Percentiles rank a stretch among this genome's conserved stretches.
phyloP scores from a whole-genome alignment of 2,329 filamentous ascomycete genomes.

The Colletotrichum caudatum region DNA sequence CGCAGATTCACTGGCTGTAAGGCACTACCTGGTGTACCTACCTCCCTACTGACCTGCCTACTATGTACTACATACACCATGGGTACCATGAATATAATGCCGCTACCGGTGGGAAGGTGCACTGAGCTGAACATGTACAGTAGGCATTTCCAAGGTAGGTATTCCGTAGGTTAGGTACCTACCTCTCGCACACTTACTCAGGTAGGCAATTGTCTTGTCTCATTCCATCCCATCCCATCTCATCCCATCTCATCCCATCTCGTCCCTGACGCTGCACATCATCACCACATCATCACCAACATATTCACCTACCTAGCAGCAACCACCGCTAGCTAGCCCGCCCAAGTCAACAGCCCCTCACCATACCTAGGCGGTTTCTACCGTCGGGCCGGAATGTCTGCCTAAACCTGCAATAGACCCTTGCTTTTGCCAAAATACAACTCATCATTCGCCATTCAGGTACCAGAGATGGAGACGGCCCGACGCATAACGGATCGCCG shows the following conservation, averaged over 20 bases:
- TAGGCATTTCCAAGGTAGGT: not conserved
- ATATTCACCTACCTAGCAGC: not conserved
- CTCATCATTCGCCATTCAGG: not conserved
- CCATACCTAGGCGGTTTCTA: not conserved
- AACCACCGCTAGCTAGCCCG: slow-evolving; percentile 19
- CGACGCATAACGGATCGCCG: not conserved
- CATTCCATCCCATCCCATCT: slow-evolving; percentile 27
- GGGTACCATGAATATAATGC: not conserved
- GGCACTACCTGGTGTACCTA: too few species aligned
- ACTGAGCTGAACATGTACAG: not conserved
- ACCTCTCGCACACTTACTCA: too few species aligned
- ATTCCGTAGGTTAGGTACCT: too few species aligned
- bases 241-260: slow-evolving; percentile 24
- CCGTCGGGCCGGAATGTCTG: slow-evolving; percentile 9
- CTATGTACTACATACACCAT: too few species aligned
- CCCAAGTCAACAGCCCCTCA: not conserved
- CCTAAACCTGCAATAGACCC: slow-evolving; percentile 1
- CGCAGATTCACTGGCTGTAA: slow-evolving; percentile 34
- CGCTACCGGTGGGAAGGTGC: slow-evolving; percentile 24
- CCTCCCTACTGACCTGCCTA: too few species aligned
- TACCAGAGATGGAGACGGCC: not conserved
- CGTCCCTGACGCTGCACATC: slow-evolving; percentile 13
- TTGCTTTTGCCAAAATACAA: not conserved
- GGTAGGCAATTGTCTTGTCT: not conserved
- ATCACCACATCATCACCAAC: slow-evolving; percentile 34